Percentiles rank a stretch among this genome's conserved stretches.
These are phyloP conservation scores for Exophiala phaeomuriformis DNA, from an alignment of 2,329 filamentous ascomycete genomes.

Conservation along the genomic window DNA sequence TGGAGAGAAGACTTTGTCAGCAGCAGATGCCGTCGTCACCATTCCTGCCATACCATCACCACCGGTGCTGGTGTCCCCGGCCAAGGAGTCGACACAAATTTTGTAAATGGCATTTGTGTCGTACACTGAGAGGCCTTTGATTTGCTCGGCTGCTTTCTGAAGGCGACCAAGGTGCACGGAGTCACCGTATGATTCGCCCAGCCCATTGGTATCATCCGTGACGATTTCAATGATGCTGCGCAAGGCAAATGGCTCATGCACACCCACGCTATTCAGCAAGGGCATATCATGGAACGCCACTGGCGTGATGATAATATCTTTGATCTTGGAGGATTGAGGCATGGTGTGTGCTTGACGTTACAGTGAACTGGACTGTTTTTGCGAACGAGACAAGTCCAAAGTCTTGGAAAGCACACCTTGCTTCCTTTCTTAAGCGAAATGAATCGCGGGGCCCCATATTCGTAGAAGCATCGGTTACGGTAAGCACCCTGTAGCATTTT, in stretches of 20 bases:
- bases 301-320: conserved; percentile 38
- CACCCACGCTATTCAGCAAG: conserved; percentile 39
- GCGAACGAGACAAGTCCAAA: too few species aligned
- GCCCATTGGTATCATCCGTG: conserved; percentile 33
- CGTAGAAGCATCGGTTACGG: too few species aligned
- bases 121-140: conserved; percentile 17
- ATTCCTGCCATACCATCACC: conserved; percentile 33
- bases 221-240: conserved; percentile 39
- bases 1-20: conserved; percentile 39
- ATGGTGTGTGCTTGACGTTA: not conserved
- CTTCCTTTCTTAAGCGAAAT: too few species aligned
- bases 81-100: conserved; percentile 24
- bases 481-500: too few species aligned
- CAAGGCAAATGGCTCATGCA: conserved; percentile 40
- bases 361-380: too few species aligned
- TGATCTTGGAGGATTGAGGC: conserved; percentile 26
- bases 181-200: conserved; percentile 40
- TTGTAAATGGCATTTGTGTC: conserved; percentile 28
- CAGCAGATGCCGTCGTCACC: conserved; percentile 39
- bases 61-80: conserved; percentile 22
- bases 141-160: conserved; percentile 26
- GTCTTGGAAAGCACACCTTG: too few species aligned
- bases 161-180: conserved; percentile 35
- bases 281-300: conserved; percentile 44
- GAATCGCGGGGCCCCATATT: too few species aligned